Evolutionary conservation across 768 basidiomycete species (phyloP).

Genomic region (Amanita rimosa): DNA sequence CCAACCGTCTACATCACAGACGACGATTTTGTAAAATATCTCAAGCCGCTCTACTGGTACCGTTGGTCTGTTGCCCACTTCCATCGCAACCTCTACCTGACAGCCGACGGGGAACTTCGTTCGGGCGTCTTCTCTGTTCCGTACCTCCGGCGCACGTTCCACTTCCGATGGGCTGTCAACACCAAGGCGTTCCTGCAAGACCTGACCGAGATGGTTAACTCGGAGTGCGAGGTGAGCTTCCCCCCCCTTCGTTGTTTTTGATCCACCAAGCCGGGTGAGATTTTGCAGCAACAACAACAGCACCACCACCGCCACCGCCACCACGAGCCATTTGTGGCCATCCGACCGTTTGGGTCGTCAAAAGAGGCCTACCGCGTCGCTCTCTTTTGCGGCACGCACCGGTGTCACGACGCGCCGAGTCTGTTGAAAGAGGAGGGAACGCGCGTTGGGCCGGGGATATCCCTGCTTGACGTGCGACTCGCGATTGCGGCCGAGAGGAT

Average conservation of each 20-base stretch:
- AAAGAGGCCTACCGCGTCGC: not conserved
- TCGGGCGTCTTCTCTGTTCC: not conserved
- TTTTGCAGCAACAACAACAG: no score
- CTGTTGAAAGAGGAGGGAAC: not conserved
- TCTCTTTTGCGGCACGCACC: not conserved
- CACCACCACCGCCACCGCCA: no score
- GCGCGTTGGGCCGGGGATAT: constrained; percentile 1
- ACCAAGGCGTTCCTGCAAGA: not conserved
- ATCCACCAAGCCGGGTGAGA: no score
- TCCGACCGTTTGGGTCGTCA: not conserved
- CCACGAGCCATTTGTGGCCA: not conserved
- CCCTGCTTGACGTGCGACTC: not conserved
- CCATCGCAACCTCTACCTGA: not conserved
- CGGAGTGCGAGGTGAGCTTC: not conserved
- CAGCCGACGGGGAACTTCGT: not conserved
- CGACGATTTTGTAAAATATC: not conserved
- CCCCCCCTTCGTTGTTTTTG: no score
- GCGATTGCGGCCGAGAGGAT: not conserved
- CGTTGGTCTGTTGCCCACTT: not conserved
- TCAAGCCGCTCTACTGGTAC: not conserved
- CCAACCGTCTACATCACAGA: not conserved
- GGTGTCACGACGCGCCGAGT: constrained; percentile 1
- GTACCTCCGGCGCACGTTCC: not conserved
- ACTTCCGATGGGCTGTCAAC: not conserved
- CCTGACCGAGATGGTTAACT: not conserved